Base-by-base conservation (phyloP, 345 rosid species). In the Populus deltoides region DNA sequence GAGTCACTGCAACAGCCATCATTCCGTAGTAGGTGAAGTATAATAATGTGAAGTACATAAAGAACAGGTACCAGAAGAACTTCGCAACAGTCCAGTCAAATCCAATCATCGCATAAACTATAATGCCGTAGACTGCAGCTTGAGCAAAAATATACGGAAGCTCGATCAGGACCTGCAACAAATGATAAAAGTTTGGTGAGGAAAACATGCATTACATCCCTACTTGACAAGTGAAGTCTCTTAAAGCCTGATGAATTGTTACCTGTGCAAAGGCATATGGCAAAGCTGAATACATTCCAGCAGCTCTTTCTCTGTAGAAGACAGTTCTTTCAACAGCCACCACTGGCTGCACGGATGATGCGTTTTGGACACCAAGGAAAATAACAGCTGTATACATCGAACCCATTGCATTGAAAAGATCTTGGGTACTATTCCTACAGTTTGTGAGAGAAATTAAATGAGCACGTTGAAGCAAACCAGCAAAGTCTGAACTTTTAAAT, bases 271-370 rank as follows among this genome's bases (percentile, higher is more conserved):
- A 87, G 72, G 97, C 98, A 69, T 91, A 92, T 5, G 97, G 92
- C 86, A 89, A 73, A 67, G 90, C 88, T 3, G 98, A 92, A 67
- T 92, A 93, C 97, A 93, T 93, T 79, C 98, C 93, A 0, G 95
- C 93, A 20, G 94, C 97, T 79, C 86, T 82, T 73, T 94, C 98
- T 72, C 98, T 79, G 72, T 92, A 94, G 67, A 91, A 94, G 33
- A 92, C 93, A 2, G 92, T 91, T 39, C 97, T 82, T 77, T 92
- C 98, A 2, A 92, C 83, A 7, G 91, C 74, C 68, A 92, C 97
- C n/a, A 91, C 89, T 0, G 98, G 92, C 73, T 91, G 98, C 25
- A 94, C 92, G 7, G 91, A 71, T 0, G 66, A 27, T 7, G 87
- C 78, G 75, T 89, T 92, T 74, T 90, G 97, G 75, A 87, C 35